Conservation (phyloP, 768 basidiomycete genomes). For the Kwoniella bestiolae region DNA sequence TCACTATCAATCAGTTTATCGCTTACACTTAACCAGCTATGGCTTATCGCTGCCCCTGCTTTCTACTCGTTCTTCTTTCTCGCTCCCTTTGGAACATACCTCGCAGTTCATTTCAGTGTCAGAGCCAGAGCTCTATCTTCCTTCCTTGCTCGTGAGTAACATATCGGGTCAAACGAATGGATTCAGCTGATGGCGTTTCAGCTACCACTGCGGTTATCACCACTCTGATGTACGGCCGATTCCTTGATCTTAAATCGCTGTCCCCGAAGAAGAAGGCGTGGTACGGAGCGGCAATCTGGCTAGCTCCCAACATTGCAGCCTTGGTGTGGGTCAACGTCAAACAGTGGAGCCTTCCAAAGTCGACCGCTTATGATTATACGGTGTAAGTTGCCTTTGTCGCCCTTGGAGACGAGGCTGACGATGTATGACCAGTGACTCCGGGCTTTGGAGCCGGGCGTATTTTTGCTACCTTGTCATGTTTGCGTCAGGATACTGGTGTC, state of each 20-base stretch:
- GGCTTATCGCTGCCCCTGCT: constrained; percentile 26
- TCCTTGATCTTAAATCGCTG: constrained; percentile 35
- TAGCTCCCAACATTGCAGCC: constrained; percentile 26
- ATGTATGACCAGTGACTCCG: constrained; percentile 7
- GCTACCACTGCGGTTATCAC: constrained; percentile 30
- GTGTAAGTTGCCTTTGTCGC: neutral
- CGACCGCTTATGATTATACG: neutral
- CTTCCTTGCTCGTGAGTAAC: constrained; percentile 35
- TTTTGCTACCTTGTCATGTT: constrained; percentile 13
- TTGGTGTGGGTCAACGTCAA: constrained; percentile 41
- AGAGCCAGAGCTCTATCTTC: constrained; percentile 37
- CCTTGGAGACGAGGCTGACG: constrained; percentile 16
- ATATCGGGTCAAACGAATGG: too few species aligned
- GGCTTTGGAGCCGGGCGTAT: neutral
- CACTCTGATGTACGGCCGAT: constrained; percentile 22
- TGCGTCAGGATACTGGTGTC: constrained; percentile 24
- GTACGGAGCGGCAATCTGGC: constrained; percentile 27
- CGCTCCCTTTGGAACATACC: constrained; percentile 30
- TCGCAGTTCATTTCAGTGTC: constrained; percentile 31
- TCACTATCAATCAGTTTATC: too few species aligned
- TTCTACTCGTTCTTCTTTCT: constrained; percentile 40
- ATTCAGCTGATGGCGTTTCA: too few species aligned
- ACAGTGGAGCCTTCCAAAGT: constrained; percentile 3
- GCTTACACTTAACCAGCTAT: constrained; percentile 15
- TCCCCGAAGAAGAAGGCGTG: constrained; percentile 24